Evolutionary conservation across 331 rosid species (phyloP), one percentile per base, ranked within the genome.

Genomic region (Stylosanthes scabra): DNA sequence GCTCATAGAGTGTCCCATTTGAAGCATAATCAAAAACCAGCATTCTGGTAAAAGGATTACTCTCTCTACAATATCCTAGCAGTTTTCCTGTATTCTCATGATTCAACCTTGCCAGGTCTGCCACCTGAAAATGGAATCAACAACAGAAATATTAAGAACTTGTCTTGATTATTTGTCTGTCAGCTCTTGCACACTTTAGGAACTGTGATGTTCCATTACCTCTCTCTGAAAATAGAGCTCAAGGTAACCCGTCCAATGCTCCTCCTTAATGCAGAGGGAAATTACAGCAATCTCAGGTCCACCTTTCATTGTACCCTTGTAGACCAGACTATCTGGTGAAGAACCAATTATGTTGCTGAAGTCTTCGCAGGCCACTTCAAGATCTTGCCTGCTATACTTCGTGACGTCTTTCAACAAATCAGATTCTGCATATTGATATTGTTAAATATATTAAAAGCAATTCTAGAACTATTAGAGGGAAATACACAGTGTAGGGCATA

Each of bases 211-310:
- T 59, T 59, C 44, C 59, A 63, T 69, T 87, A 89, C 97, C 96
- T 95, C 99, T 83, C 86, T 80, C 81, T 90, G 97, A 76, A 85
- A 92, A 86, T 90, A 92, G 65, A 95, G 90, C 74, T 92, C 98
- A n/a, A 84, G 97, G 81, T 88, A 91, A 69, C 89, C 88, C 3
- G 98, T 85, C 99, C 97, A 95, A 75, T 82, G 77, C 78, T 86
- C 99, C 78, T 92, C 97, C 75, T 88, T 95, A 64, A 95, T 86
- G 90, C 96, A 92, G 74, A 95, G 86, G 65, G 99, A 90, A 63
- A 95, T 92, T 50, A 90, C 97, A 45, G 98, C 99, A 72, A 95
- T 90, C 86, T 92, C 99, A 28, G 99, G 93, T 20, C 97, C 99
- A 72, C 96, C 90, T 86, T 90, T 90, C 78, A 95, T 81, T 74